phyloP scores from a whole-genome alignment of 768 basidiomycete species.

The Phylloporus sp. region DNA sequence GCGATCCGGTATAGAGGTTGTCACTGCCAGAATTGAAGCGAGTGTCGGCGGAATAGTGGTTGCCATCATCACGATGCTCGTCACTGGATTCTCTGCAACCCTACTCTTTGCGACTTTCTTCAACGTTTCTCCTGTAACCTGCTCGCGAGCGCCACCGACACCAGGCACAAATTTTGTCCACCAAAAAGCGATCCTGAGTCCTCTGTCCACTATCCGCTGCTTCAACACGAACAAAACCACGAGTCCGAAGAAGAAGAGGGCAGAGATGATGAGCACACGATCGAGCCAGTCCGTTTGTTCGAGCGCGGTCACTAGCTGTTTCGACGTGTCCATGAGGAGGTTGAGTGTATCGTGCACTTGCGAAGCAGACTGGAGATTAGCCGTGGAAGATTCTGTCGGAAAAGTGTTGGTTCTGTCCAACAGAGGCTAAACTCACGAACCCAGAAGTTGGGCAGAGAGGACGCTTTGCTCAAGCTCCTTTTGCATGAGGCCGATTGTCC shows the following conservation, averaged over 20 bases:
- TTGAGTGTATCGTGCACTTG: slow-evolving; percentile 73
- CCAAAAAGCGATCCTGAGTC: slow-evolving; percentile 78
- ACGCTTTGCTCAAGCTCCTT: slow-evolving; percentile 89
- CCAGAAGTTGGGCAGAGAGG: slow-evolving; percentile 79
- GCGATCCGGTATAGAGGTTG: not conserved
- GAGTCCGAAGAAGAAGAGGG: slow-evolving; percentile 77
- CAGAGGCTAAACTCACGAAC: slow-evolving; percentile 35
- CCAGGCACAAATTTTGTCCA: slow-evolving; percentile 76
- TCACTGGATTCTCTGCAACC: not conserved
- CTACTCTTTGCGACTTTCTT: slow-evolving; percentile 5
- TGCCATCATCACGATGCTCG: slow-evolving; percentile 5
- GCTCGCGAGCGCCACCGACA: slow-evolving; percentile 1
- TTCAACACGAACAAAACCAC: slow-evolving; percentile 86
- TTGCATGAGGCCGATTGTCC: slow-evolving; percentile 86
- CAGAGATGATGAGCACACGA: slow-evolving; percentile 77
- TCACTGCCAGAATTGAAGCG: slow-evolving; percentile 8
- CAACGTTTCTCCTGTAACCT: not conserved
- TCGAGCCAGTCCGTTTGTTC: slow-evolving; percentile 93
- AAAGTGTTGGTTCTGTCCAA: not conserved
- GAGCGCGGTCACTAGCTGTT: slow-evolving; percentile 79
- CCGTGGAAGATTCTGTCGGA: slow-evolving; percentile 67
- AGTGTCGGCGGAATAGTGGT: slow-evolving; percentile 7
- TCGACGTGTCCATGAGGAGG: slow-evolving; percentile 70
- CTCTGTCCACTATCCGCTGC: slow-evolving; percentile 78
- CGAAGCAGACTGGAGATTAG: slow-evolving; percentile 70